These are phyloP conservation scores for Mycena filopes DNA, from an alignment of 768 basidiomycete genomes.

Conservation along the genomic window DNA sequence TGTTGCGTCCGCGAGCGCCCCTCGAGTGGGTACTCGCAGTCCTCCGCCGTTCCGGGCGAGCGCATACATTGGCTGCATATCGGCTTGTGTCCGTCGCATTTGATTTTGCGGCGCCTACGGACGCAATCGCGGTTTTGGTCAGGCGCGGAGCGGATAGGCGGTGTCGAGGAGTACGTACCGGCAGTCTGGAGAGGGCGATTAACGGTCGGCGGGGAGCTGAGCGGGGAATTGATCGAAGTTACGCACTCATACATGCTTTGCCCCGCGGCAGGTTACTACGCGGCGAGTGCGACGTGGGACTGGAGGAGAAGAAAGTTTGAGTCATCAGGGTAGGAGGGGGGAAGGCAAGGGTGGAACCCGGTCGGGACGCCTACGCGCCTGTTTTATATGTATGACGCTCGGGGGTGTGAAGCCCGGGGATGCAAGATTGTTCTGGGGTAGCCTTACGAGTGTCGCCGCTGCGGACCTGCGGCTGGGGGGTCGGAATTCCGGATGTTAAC, in stretches of 20 bases:
- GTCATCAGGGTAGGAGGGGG: conserved; percentile 11
- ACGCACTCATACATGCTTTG: conserved; percentile 30
- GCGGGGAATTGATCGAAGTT: too few relatives aligned
- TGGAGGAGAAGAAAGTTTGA: conserved; percentile 19
- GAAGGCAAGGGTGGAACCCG: background rate
- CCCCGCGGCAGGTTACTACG: conserved; percentile 28
- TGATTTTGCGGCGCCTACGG: conserved; percentile 42
- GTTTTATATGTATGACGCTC: conserved; percentile 14
- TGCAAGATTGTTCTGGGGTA: conserved; percentile 15
- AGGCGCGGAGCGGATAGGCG: background rate
- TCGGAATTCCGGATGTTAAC: too few relatives aligned
- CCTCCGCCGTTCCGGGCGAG: conserved; percentile 53
- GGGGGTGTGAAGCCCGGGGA: conserved; percentile 6
- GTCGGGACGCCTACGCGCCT: background rate
- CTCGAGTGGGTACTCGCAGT: conserved; percentile 66
- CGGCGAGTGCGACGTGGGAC: conserved; percentile 2
- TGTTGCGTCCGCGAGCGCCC: conserved; percentile 56
- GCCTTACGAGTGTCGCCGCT: conserved; percentile 12
- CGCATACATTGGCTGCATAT: conserved; percentile 61
- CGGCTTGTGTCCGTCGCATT: conserved; percentile 64
- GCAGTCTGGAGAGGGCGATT: too few relatives aligned
- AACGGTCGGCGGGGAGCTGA: too few relatives aligned
- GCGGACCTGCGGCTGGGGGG: conserved; percentile 22
- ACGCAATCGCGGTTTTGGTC: background rate
- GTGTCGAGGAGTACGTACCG: conserved; percentile 8